Conservation (phyloP, 177 flowering plant genomes). For the Vitis hybrid region DNA sequence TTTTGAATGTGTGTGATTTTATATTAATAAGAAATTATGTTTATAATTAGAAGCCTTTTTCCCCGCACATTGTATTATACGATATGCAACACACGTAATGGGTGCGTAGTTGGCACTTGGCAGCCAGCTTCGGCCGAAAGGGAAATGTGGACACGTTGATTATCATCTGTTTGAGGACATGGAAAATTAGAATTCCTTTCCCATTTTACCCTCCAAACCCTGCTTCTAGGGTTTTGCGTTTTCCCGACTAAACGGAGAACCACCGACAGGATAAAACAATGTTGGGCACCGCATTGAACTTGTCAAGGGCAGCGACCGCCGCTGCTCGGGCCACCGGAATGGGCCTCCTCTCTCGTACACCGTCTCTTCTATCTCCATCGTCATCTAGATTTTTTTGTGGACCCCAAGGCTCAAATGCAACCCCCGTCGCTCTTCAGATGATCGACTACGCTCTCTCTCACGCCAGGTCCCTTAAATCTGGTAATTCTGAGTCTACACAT, state of each 20-base stretch:
- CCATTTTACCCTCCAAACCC: not conserved
- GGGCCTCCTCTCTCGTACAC: not conserved
- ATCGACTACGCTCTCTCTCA: constrained; percentile 70
- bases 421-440: constrained; percentile 67
- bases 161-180: no score
- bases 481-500: constrained; percentile 18
- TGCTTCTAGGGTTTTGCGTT: constrained; percentile 14
- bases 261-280: constrained; percentile 4
- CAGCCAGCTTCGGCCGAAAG: no score
- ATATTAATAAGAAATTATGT: no score
- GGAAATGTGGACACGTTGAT: no score
- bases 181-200: no score
- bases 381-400: constrained; percentile 24
- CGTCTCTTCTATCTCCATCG: constrained; percentile 6
- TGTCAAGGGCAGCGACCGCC: constrained; percentile 22
- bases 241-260: no score
- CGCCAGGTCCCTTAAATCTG: constrained; percentile 73
- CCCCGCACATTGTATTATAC: no score
- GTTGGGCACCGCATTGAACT: constrained; percentile 22
- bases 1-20: no score
- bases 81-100: no score
- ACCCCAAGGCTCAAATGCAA: constrained; percentile 24
- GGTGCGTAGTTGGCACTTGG: no score
- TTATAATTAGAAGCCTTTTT: no score
- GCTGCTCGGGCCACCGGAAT: constrained; percentile 10